A percentile compares a stretch with the other conserved stretches of the same genome.
Evolutionary conservation across 2,329 filamentous ascomycete genomes (phyloP).

Genomic region (Colletotrichum gloeosporioides): DNA sequence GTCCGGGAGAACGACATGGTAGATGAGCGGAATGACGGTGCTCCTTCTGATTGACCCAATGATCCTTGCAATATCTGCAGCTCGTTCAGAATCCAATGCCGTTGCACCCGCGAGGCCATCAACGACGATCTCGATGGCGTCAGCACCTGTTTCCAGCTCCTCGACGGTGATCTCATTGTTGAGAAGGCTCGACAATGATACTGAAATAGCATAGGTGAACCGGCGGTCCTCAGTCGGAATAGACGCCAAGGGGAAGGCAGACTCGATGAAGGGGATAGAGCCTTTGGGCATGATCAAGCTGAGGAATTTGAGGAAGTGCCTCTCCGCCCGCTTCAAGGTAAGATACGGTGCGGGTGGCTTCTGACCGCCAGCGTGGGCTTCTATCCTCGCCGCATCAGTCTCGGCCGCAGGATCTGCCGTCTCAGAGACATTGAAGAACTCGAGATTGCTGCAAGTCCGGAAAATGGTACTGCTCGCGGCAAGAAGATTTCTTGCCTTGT

Average conservation of each 20-base stretch:
- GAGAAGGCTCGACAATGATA: constrained; percentile 64
- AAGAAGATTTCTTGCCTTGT: constrained; percentile 63
- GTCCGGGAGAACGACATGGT: constrained; percentile 51
- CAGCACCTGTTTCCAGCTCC: constrained; percentile 68
- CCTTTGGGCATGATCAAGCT: constrained; percentile 62
- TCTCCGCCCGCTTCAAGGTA: constrained; percentile 70
- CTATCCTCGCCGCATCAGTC: constrained; percentile 9
- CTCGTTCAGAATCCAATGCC: constrained; percentile 35
- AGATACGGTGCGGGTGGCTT: constrained; percentile 63
- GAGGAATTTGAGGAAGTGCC: constrained; percentile 73
- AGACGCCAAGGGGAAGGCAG: constrained; percentile 68
- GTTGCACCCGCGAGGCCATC: constrained; percentile 31
- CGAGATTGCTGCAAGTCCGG: constrained; percentile 72
- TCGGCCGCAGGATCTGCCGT: constrained; percentile 23
- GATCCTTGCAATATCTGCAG: constrained; percentile 59
- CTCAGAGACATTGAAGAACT: constrained; percentile 79
- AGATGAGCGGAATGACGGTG: constrained; percentile 64
- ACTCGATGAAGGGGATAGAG: constrained; percentile 63
- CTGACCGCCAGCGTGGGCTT: constrained; percentile 31
- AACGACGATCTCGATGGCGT: constrained; percentile 69
- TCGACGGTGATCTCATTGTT: constrained; percentile 63
- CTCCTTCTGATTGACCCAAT: constrained; percentile 67
- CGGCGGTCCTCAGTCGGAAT: constrained; percentile 64
- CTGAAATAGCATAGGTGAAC: constrained; percentile 71
- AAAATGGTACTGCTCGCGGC: constrained; percentile 63